Evolutionary conservation across 495 filamentous ascomycete genomes (phyloP), one percentile per base, ranked within the genome.

Genomic region (Trichoderma gamsii): DNA sequence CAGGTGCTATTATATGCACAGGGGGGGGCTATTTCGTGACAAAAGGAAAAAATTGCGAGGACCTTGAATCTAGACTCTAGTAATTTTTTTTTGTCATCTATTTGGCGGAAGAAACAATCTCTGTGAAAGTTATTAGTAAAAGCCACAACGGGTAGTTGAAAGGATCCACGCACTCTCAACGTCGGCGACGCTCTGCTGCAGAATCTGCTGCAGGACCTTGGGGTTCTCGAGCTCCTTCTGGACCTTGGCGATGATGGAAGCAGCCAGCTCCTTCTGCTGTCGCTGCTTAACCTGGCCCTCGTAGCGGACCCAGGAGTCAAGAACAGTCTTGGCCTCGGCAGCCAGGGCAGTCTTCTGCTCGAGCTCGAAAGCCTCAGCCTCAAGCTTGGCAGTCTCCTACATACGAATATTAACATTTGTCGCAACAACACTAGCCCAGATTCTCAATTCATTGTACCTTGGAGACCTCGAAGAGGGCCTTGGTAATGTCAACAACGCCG

Each of bases 281-380:
- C 95, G 87, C 82, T 93, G 90, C 90, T 97, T 99, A 74, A 98
- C 93, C 84, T 98, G 95, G 69, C 90, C 85, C 84, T 99, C 95
- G 79, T 99, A 99, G 74, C 95, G 88, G 68, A 97, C 93, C 95
- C 96, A 98, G 65, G 93, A 97, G 78, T 99, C 95, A 67, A 99
- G 88, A 44, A 97, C 94, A 64, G 85, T 74, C 88, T 97, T 98
- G 71, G 94, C 96, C 86, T 99, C 96, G 67, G 85, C 79, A 35
- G 91, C 92, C 67, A 97, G 83, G 66, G 91, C 89, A 66, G 93
- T 97, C 79, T 85, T 89, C 83, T 99, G 95, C 86, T 98, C 92
- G 71, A 99, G 88, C 85, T 98, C 93, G 79, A 89, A 99, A 64
- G 92, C 92, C 86, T 97, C 80, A 72, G 95, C 89, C 85, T 99